These are phyloP conservation scores for Tuber calosporum DNA, from an alignment of 495 filamentous ascomycete species.

Conservation along the genomic window DNA sequence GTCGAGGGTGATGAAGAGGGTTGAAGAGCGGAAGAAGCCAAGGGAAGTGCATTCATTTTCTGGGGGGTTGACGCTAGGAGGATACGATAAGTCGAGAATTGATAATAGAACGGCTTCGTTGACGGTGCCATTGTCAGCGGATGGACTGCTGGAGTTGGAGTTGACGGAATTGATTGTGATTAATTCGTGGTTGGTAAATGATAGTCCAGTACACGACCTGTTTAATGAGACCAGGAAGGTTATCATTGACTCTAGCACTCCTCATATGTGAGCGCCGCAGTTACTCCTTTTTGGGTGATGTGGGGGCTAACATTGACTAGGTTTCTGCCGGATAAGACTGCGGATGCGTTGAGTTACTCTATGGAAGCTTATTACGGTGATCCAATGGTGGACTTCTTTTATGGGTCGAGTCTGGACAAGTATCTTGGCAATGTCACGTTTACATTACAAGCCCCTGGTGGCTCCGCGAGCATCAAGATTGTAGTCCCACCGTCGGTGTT, in stretches of 20 bases:
- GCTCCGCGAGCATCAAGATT: constrained; percentile 24
- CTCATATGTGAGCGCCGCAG: constrained; percentile 33
- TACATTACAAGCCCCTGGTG: constrained; percentile 21
- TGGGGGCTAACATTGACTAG: constrained; percentile 18
- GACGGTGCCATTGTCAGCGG: constrained; percentile 22
- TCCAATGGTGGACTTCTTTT: constrained; percentile 30
- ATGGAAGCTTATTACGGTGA: constrained; percentile 22
- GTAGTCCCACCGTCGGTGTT: constrained; percentile 30
- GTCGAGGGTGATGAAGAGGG: not conserved
- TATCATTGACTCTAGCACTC: constrained; percentile 36
- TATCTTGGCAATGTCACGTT: constrained; percentile 36
- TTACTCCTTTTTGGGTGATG: not conserved
- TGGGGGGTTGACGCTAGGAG: constrained; percentile 31
- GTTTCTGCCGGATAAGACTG: constrained; percentile 28
- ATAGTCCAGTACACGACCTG: constrained; percentile 20
- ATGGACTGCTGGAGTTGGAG: constrained; percentile 30
- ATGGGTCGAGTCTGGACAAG: constrained; percentile 9
- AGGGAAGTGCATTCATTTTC: constrained; percentile 30
- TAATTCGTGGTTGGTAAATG: constrained; percentile 12
- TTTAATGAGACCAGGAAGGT: constrained; percentile 26
- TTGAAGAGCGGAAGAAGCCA: not conserved
- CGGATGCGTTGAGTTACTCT: constrained; percentile 18
- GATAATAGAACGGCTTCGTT: constrained; percentile 20
- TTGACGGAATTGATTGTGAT: constrained; percentile 24
- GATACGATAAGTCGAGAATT: constrained; percentile 34